Conservation (phyloP, 1,139 yeast genomes). For the Arxiozyma slooffiae region DNA sequence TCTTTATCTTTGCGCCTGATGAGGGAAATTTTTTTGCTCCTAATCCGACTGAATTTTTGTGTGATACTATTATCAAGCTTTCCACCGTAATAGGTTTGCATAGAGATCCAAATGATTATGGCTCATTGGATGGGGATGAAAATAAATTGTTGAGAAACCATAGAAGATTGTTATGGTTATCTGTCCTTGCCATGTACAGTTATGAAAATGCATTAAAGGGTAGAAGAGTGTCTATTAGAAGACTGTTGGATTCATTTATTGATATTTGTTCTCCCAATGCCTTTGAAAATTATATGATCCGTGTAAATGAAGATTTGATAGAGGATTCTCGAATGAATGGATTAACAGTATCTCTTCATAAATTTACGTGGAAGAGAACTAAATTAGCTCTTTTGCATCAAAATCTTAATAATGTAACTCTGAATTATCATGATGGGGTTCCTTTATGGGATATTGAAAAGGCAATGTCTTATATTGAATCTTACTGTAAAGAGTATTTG, state of each 20-base stretch:
- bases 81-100: conserved; percentile 28
- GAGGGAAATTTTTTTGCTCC: conserved; percentile 28
- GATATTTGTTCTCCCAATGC: conserved; percentile 14
- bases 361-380: conserved; percentile 18
- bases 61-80: conserved; percentile 21
- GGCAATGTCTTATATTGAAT: conserved; percentile 6
- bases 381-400: conserved; percentile 20
- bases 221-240: no score
- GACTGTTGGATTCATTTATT: conserved; percentile 15
- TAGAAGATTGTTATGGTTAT: conserved; percentile 25
- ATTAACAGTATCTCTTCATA: conserved; percentile 13
- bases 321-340: no score
- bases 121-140: conserved; percentile 11
- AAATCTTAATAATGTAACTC: conserved; percentile 19
- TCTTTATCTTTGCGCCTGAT: conserved; percentile 27
- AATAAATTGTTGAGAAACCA: conserved; percentile 20
- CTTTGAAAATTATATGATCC: conserved; percentile 15
- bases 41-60: conserved; percentile 26
- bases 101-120: conserved; percentile 26
- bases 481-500: conserved; percentile 9
- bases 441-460: conserved; percentile 15
- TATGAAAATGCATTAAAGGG: conserved; percentile 25
- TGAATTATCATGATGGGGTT: conserved; percentile 12
- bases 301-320: conserved; percentile 19
- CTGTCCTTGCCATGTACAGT: conserved; percentile 18